phyloP scores from a whole-genome alignment of 139 green algal species.

The Coelastrella sp. region DNA sequence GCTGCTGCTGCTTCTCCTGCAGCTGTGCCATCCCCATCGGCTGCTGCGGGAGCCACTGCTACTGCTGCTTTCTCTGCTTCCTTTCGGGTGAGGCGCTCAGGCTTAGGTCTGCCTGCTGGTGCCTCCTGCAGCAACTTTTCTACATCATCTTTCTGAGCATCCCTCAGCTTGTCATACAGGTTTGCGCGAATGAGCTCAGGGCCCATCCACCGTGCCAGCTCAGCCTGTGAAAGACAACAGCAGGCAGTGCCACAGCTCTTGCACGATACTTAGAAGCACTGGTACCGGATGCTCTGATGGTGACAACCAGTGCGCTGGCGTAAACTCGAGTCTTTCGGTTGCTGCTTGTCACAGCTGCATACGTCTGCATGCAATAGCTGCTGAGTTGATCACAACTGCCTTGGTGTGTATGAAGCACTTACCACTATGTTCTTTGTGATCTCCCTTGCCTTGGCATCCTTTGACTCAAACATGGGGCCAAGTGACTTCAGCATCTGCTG shows the following conservation, averaged over 20 bases:
- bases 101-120: constrained; percentile 49
- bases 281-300: too few species aligned
- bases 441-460: constrained; percentile 86
- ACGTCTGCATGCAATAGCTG: not conserved
- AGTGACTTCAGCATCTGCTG: constrained; percentile 90
- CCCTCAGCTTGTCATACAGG: constrained; percentile 90
- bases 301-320: too few species aligned
- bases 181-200: constrained; percentile 71
- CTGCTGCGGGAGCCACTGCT: constrained; percentile 35
- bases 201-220: constrained; percentile 87
- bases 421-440: constrained; percentile 89
- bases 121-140: constrained; percentile 56
- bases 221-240: constrained; percentile 58
- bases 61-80: constrained; percentile 68
- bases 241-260: not conserved
- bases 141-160: constrained; percentile 92
- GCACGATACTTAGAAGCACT: not conserved
- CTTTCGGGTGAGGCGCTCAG: constrained; percentile 75
- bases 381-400: not conserved
- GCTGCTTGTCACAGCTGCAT: too few species aligned
- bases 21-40: constrained; percentile 5
- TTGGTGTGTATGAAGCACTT: constrained; percentile 19
- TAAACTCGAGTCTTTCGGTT: too few species aligned
- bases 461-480: constrained; percentile 86
- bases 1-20: constrained; percentile 20